A percentile compares a stretch with the other conserved stretches of the same genome.
phyloP scores from a whole-genome alignment of 2,329 filamentous ascomycete genomes.

The Stemphylium beticola region DNA sequence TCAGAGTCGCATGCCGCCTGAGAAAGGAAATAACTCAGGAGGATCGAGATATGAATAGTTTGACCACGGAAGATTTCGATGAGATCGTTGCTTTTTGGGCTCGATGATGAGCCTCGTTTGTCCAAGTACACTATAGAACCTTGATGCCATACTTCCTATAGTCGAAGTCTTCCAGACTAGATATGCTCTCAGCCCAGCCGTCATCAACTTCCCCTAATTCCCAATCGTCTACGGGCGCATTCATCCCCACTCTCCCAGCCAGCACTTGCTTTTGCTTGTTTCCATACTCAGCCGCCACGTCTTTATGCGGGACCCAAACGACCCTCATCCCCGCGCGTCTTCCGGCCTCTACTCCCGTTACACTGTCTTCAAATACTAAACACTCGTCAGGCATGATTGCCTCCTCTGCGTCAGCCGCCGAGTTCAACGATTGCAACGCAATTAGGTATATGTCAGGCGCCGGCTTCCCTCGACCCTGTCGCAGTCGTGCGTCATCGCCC shows the following conservation, averaged over 20 bases:
- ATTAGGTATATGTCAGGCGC: no score
- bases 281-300: conserved; percentile 23
- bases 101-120: no score
- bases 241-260: conserved; percentile 16
- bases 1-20: conserved; percentile 4
- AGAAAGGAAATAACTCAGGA: conserved; percentile 9
- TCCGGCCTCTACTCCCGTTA: conserved; percentile 40
- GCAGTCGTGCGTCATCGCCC: no score
- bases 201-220: conserved; percentile 10
- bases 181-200: conserved; percentile 18
- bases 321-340: conserved; percentile 46
- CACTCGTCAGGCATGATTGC: conserved; percentile 33
- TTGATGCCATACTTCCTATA: conserved; percentile 14
- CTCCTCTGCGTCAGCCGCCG: conserved; percentile 1
- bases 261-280: conserved; percentile 20
- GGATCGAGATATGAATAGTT: conserved; percentile 2
- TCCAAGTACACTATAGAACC: background rate
- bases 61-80: conserved; percentile 3
- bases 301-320: conserved; percentile 43
- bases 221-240: conserved; percentile 1
- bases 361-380: conserved; percentile 46
- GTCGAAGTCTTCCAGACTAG: conserved; percentile 16
- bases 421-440: no score
- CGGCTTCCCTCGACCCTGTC: no score
- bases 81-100: no score